A percentile compares a stretch with the other conserved stretches of the same genome.
phyloP scores from a whole-genome alignment of 805 yeast genomes.

The Lipomyces mesembrius region DNA sequence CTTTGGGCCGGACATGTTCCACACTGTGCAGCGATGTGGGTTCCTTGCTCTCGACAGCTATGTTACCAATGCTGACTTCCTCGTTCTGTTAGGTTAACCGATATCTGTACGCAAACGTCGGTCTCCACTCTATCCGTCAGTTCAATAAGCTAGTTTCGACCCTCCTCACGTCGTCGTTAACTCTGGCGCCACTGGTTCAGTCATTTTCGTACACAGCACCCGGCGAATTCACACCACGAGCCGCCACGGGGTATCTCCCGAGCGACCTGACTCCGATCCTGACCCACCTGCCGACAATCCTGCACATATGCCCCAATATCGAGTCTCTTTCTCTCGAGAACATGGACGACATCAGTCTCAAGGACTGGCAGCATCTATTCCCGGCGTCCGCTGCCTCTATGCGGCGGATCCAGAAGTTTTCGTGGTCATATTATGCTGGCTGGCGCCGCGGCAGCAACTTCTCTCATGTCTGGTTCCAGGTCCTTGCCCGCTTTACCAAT shows the following conservation, averaged over 20 bases:
- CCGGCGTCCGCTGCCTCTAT: conserved; percentile 33
- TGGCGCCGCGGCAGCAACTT: conserved; percentile 38
- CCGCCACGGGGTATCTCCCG: conserved; percentile 38
- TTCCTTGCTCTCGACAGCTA: neutral
- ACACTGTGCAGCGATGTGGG: conserved; percentile 28
- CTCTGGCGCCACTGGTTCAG: conserved; percentile 33
- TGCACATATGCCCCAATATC: conserved; percentile 34
- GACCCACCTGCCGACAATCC: conserved; percentile 36
- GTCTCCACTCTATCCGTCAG: conserved; percentile 19
- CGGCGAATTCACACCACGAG: conserved; percentile 37
- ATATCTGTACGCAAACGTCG: conserved; percentile 27
- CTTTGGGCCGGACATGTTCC: conserved; percentile 29
- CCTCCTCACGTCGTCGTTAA: conserved; percentile 30
- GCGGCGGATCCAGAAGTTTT: conserved; percentile 18
- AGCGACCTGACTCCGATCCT: conserved; percentile 31
- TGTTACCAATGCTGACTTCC: neutral
- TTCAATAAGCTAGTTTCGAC: conserved; percentile 36
- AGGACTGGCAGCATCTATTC: conserved; percentile 35
- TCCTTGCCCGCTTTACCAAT: conserved; percentile 24
- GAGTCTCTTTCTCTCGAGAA: conserved; percentile 34
- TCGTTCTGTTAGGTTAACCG: conserved; percentile 29
- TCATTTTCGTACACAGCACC: conserved; percentile 33
- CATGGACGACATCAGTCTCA: conserved; percentile 26
- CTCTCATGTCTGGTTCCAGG: conserved; percentile 33
- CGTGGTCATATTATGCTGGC: conserved; percentile 36